Evolutionary conservation across 441 rosid genomes (phyloP).

Genomic region (Euphorbia schlechtendalii): DNA sequence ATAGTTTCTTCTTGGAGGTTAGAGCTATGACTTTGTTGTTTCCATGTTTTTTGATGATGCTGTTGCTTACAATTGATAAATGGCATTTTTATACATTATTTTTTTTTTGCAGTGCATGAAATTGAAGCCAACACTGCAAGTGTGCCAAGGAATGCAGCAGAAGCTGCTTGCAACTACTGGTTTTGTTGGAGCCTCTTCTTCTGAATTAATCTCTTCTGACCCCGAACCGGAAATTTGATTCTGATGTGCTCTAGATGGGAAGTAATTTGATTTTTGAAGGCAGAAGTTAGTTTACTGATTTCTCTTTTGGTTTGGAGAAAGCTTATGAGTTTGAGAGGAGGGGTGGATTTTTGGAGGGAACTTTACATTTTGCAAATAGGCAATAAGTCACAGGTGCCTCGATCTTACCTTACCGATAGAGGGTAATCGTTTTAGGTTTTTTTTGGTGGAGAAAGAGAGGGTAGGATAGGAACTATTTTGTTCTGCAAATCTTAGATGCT

Average conservation of each 20-base stretch:
- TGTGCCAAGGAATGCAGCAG: conserved; percentile 35
- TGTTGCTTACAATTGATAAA: no score
- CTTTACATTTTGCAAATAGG: conserved; percentile 47
- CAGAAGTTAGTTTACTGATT: conserved; percentile 37
- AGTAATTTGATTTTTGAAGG: conserved; percentile 33
- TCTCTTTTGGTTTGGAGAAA: conserved; percentile 25
- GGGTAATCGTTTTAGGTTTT: conserved; percentile 30
- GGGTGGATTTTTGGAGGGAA: conserved; percentile 32
- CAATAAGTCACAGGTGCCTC: no score
- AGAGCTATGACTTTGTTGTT: no score
- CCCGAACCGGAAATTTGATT: conserved; percentile 38
- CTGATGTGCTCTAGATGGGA: no score
- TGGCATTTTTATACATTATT: no score
- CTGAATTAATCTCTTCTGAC: no score
- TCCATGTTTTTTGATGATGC: no score
- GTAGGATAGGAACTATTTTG: conserved; percentile 32
- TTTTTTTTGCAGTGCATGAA: conserved; percentile 51
- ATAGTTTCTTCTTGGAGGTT: conserved; percentile 48
- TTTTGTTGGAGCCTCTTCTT: conserved; percentile 29
- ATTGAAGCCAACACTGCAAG: conserved; percentile 38
- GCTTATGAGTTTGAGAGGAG: conserved; percentile 26
- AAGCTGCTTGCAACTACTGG: conserved; percentile 40
- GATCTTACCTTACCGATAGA: no score
- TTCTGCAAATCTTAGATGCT: conserved; percentile 25
- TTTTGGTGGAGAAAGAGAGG: no score